Conservation (phyloP, 139 green algal genomes). For the Chlorella sorokiniana region DNA sequence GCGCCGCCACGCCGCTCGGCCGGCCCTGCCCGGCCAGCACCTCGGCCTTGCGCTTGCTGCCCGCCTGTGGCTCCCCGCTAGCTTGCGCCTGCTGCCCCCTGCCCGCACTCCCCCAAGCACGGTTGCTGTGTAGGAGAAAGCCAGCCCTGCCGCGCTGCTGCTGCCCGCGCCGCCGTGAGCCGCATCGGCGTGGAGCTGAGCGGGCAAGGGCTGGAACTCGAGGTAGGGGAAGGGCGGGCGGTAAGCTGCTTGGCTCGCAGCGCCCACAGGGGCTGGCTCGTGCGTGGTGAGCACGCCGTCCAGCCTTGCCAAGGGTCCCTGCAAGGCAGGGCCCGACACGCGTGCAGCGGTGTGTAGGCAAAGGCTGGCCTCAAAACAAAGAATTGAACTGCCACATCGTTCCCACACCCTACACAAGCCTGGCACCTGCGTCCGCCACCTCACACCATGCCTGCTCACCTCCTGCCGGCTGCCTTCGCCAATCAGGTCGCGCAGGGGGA, state of each 20-base stretch:
- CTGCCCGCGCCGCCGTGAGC: too few species aligned
- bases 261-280: neutral
- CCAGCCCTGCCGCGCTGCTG: too few species aligned
- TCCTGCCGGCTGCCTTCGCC: neutral
- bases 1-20: neutral
- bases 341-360: too few species aligned
- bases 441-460: too few species aligned
- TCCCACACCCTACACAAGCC: too few species aligned
- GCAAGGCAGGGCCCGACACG: neutral
- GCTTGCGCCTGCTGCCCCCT: conserved; percentile 5
- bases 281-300: neutral
- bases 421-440: too few species aligned
- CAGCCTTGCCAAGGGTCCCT: neutral
- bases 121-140: neutral
- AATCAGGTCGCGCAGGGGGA: neutral
- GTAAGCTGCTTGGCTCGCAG: neutral
- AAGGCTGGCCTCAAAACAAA: too few species aligned
- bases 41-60: neutral
- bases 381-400: too few species aligned
- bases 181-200: too few species aligned
- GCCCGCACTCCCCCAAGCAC: too few species aligned
- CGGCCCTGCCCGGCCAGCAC: neutral
- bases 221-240: neutral
- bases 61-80: neutral
- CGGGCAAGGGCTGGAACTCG: conserved; percentile 11